A percentile compares a stretch with the other conserved stretches of the same genome.
Conservation (phyloP, 2,329 filamentous ascomycete genomes). For the Coleophoma crateriformis region DNA sequence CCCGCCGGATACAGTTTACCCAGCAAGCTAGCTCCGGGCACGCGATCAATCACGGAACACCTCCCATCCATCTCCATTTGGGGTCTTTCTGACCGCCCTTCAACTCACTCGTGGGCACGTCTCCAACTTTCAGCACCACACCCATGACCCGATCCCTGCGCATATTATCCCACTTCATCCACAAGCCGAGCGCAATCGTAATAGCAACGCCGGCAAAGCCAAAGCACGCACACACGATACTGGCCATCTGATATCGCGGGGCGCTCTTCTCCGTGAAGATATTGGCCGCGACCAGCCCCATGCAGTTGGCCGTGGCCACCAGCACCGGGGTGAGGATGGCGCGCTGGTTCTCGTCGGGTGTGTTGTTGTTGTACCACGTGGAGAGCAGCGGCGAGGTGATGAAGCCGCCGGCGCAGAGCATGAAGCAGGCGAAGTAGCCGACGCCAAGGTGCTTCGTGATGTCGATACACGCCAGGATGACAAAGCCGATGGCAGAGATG, state of each 20-base stretch:
- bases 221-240: constrained; percentile 54
- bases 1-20: no score
- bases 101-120: constrained; percentile 8
- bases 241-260: constrained; percentile 61
- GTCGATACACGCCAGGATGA: no score
- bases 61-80: constrained; percentile 13
- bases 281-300: constrained; percentile 66
- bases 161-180: constrained; percentile 61
- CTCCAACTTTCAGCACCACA: constrained; percentile 5
- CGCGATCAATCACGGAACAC: background rate
- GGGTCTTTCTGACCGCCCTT: constrained; percentile 3
- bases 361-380: constrained; percentile 64
- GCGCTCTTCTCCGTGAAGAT: constrained; percentile 59
- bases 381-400: no score
- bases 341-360: constrained; percentile 69
- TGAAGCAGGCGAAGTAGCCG: no score
- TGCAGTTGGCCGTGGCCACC: constrained; percentile 47
- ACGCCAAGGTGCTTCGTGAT: no score
- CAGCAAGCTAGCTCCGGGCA: no score
- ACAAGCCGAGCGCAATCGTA: constrained; percentile 50
- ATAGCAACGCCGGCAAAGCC: constrained; percentile 53
- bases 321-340: constrained; percentile 66
- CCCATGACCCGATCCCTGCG: constrained; percentile 43
- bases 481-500: no score
- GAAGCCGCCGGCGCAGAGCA: no score